Percentiles rank a stretch among this genome's conserved stretches.
These are phyloP conservation scores for Schwanniomyces polymorphus DNA, from an alignment of 805 yeast genomes.

Conservation along the genomic window DNA sequence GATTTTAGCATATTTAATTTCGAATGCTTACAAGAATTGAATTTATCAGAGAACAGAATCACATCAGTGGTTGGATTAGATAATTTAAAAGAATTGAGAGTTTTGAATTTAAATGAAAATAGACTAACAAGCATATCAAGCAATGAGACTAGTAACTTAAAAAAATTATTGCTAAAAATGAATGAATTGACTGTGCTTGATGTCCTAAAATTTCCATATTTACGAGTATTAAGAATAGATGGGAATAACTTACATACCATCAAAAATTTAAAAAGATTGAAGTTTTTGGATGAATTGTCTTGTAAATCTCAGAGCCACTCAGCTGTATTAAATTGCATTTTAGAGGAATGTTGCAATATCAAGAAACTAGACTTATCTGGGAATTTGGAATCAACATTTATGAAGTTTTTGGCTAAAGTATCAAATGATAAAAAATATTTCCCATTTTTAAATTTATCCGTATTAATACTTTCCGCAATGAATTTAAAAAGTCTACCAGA, in stretches of 20 bases:
- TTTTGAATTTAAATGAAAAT: conserved; percentile 45
- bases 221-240: conserved; percentile 47
- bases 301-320: conserved; percentile 33
- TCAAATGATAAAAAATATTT: background rate
- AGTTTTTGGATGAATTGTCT: conserved; percentile 42
- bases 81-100: conserved; percentile 29
- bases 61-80: conserved; percentile 33
- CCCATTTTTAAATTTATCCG: conserved; percentile 36
- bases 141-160: conserved; percentile 27
- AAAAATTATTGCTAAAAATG: conserved; percentile 36
- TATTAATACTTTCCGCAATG: conserved; percentile 48
- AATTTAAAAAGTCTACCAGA: conserved; percentile 39
- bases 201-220: conserved; percentile 30
- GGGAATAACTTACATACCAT: conserved; percentile 34
- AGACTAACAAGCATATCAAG: conserved; percentile 18
- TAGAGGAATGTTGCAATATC: conserved; percentile 23
- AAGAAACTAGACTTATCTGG: conserved; percentile 43
- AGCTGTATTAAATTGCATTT: conserved; percentile 16
- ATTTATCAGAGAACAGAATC: conserved; percentile 44
- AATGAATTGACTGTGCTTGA: conserved; percentile 35
- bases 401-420: conserved; percentile 3
- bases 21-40: conserved; percentile 43
- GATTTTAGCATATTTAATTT: conserved; percentile 35
- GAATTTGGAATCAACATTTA: conserved; percentile 17
- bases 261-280: conserved; percentile 26